Conservation (phyloP, 2,329 filamentous ascomycete genomes). For the Neofusicoccum ribis region DNA sequence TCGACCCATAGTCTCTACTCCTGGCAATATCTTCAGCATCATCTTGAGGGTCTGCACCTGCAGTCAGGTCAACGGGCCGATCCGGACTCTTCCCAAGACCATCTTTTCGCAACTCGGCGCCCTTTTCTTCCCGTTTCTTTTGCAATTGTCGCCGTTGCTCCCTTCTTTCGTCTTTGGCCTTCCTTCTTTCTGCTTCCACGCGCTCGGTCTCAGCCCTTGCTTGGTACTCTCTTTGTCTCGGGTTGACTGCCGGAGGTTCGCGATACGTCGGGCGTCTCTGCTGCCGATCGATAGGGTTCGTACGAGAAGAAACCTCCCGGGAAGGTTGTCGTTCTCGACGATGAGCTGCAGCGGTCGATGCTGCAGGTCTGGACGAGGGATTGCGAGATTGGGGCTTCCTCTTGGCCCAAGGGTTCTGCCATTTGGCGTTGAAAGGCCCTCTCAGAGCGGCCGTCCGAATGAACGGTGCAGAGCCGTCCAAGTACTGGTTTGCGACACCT, state of each 20-base stretch:
- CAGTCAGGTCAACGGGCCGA: not conserved
- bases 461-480: conserved; percentile 57
- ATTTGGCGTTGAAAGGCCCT: conserved; percentile 58
- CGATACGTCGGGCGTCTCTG: not conserved
- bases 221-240: not conserved
- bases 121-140: not conserved
- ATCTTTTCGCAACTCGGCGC: not conserved
- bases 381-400: not conserved
- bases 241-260: not conserved
- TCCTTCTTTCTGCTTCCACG: not conserved
- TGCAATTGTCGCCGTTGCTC: not conserved
- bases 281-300: not conserved
- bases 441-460: conserved; percentile 62
- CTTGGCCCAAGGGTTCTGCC: conserved; percentile 38
- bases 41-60: not conserved
- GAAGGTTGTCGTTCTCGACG: not conserved
- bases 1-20: not conserved
- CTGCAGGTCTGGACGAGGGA: not conserved
- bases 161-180: not conserved
- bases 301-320: not conserved
- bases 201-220: not conserved
- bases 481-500: conserved; percentile 57
- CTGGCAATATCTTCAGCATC: not conserved
- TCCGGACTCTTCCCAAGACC: not conserved
- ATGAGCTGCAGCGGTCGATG: not conserved